Percentiles rank a stretch among this genome's conserved stretches.
Evolutionary conservation across 768 basidiomycete species (phyloP).

Genomic region (Suillus bovinus): DNA sequence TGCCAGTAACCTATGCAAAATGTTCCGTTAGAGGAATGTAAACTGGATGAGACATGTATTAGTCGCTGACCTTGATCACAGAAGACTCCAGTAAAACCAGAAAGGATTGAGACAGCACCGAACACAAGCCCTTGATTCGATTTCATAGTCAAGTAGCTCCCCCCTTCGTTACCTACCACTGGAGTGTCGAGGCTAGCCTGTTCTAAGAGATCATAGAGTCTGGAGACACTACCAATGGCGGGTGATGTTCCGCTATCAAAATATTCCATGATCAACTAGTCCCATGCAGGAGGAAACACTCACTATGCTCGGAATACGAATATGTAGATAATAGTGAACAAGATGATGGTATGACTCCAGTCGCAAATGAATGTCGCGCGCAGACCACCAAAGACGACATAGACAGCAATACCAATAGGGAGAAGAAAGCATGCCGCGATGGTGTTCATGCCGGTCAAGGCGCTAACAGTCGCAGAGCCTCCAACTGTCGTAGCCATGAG

Average conservation of each 20-base stretch:
- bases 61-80: constrained; percentile 46
- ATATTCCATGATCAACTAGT: constrained; percentile 7
- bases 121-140: constrained; percentile 47
- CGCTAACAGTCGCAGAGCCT: constrained; percentile 46
- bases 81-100: constrained; percentile 49
- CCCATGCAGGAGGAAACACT: constrained; percentile 11
- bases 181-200: constrained; percentile 46
- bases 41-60: not conserved
- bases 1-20: constrained; percentile 50
- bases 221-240: constrained; percentile 38
- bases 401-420: constrained; percentile 46
- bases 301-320: constrained; percentile 36
- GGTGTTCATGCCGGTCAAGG: constrained; percentile 46
- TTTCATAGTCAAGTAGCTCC: constrained; percentile 59
- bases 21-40: constrained; percentile 9
- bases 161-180: constrained; percentile 48
- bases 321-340: constrained; percentile 41
- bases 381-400: constrained; percentile 42
- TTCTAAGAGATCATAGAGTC: constrained; percentile 48
- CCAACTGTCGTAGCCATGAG: constrained; percentile 31
- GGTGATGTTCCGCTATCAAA: constrained; percentile 36
- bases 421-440: constrained; percentile 46
- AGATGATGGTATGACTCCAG: constrained; percentile 46
- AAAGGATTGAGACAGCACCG: constrained; percentile 38
- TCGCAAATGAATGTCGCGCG: constrained; percentile 47